phyloP scores from a whole-genome alignment of 2,329 filamentous ascomycete genomes.

The Ceratocystis diversiconidia region DNA sequence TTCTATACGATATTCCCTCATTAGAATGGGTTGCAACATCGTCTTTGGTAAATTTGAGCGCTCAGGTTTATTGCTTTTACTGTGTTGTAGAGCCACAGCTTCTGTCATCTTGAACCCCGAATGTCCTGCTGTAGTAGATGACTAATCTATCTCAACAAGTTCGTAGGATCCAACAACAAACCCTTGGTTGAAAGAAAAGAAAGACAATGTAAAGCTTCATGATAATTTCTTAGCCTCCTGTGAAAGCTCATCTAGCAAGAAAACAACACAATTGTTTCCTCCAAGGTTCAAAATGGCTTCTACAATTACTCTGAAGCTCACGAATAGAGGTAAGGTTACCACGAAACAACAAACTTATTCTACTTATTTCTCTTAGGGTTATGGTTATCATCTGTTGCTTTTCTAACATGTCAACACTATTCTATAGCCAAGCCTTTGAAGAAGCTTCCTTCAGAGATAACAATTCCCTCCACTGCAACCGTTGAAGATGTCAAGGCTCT shows the following conservation, averaged over 20 bases:
- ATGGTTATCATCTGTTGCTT: not conserved
- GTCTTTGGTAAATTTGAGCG: not conserved
- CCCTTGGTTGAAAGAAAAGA: not conserved
- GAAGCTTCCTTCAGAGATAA: conserved; percentile 38
- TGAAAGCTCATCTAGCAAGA: not conserved
- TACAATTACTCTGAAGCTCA: conserved; percentile 28
- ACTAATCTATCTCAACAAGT: conserved; percentile 18
- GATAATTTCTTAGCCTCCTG: not conserved
- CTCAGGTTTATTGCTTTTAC: not conserved
- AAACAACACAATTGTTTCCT: not conserved
- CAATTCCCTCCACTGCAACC: conserved; percentile 37
- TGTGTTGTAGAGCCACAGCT: not conserved
- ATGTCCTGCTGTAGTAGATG: not conserved
- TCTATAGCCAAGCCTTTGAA: conserved; percentile 37
- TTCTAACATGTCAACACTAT: not conserved
- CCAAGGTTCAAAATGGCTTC: conserved; percentile 8
- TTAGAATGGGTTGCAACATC: not conserved
- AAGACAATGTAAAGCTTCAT: not conserved
- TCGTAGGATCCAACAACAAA: conserved; percentile 8
- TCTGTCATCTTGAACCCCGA: not conserved
- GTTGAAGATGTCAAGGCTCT: conserved; percentile 45
- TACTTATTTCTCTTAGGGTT: not conserved
- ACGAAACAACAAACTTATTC: no score
- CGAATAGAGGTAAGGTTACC: conserved; percentile 27
- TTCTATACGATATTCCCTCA: no score